Conservation (phyloP, 371 early-diverging fungal species). For the Mortierella sp. region DNA sequence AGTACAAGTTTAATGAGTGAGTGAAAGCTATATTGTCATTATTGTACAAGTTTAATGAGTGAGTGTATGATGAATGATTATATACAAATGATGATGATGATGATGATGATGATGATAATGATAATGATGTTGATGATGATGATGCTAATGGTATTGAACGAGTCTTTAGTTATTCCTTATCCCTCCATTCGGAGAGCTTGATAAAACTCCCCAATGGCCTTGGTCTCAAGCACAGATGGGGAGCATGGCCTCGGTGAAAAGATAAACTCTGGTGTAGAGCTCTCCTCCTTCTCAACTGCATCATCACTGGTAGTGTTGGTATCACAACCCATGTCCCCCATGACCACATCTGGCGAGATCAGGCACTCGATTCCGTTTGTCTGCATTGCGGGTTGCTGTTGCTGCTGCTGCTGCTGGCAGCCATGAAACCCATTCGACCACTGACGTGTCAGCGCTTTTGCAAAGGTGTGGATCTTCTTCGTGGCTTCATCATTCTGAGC, state of each 20-base stretch:
- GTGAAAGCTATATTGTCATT: not conserved
- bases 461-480: slow-evolving; percentile 22
- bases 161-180: not conserved
- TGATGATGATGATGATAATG: not conserved
- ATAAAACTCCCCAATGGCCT: slow-evolving; percentile 43
- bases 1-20: too few species aligned
- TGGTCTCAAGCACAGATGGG: slow-evolving; percentile 17
- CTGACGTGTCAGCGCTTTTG: slow-evolving; percentile 26
- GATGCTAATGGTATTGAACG: not conserved
- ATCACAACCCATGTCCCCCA: not conserved
- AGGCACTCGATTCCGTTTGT: slow-evolving; percentile 8
- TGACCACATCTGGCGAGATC: not conserved
- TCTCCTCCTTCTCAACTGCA: not conserved
- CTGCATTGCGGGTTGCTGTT: not conserved
- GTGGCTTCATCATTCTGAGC: not conserved
- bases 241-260: slow-evolving; percentile 50
- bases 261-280: slow-evolving; percentile 24
- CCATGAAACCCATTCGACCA: slow-evolving; percentile 29
- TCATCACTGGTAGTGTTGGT: not conserved
- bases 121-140: not conserved
- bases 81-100: slow-evolving; percentile 2
- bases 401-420: slow-evolving; percentile 9
- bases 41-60: not conserved
- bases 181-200: slow-evolving; percentile 33
- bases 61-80: not conserved